Conservation (phyloP, 192 early-diverging fungal genomes). For the Funneliformis mosseae region DNA sequence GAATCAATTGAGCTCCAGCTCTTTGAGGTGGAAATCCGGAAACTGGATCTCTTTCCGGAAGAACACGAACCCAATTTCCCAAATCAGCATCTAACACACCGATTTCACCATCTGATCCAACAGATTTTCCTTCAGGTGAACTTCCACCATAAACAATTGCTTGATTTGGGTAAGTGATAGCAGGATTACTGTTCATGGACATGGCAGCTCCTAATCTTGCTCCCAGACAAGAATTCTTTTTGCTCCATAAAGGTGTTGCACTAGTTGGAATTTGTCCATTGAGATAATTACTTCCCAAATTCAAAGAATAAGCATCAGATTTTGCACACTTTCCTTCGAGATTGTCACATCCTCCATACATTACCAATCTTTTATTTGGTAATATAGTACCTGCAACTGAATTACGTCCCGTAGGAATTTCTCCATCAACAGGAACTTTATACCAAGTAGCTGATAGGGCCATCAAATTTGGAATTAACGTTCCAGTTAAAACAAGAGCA, state of each 20-base stretch:
- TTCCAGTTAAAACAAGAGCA: not conserved
- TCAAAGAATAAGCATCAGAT: not conserved
- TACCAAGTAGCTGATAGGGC: not conserved
- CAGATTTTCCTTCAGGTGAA: not conserved
- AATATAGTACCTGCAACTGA: not conserved
- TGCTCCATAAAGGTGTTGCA: not conserved
- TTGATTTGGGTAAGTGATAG: not conserved
- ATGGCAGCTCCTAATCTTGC: conserved; percentile 13
- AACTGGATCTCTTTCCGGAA: not conserved
- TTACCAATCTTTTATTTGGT: not conserved
- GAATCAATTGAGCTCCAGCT: conserved; percentile 10
- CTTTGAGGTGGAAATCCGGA: not conserved
- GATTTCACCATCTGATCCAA: conserved; percentile 5
- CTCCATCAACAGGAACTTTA: not conserved
- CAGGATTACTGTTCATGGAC: not conserved
- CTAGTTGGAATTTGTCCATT: not conserved
- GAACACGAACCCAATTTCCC: conserved; percentile 23
- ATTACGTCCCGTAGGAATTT: not conserved
- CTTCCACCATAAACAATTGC: conserved; percentile 20
- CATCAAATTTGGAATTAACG: not conserved
- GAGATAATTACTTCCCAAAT: not conserved
- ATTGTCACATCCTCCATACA: conserved; percentile 16
- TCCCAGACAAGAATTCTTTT: not conserved
- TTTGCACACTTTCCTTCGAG: not conserved
- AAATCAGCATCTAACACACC: conserved; percentile 12